Base-by-base conservation (phyloP, 305 asterid species). In the Fraxinus baroniana region DNA sequence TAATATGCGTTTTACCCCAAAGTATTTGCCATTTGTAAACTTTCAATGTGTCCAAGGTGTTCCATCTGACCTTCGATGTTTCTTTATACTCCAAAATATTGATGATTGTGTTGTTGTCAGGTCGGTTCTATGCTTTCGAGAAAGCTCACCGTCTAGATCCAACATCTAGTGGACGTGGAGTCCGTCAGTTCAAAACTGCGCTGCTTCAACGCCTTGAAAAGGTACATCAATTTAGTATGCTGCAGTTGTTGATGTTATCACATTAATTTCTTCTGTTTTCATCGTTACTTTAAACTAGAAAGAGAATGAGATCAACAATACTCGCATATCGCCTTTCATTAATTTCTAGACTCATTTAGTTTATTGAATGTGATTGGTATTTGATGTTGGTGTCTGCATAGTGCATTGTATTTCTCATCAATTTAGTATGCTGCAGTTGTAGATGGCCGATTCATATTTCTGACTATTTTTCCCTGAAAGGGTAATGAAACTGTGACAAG, bases 141-240 rank as follows among this genome's bases (percentile, higher is more conserved):
- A 96, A 94, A 89, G 98, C 99, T 78, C 99, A 96, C 79, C 90
- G 97, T 66, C 85, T 96, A 57, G 99, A 96, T 91, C 98, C 98
- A 83, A 93, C 94, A 79, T 96, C 99, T 79, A 94, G 98, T 83
- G 99, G 99, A 80, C 95, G 98, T 86, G 99, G 99, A 74, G 99
- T 96, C 88, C 99, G 99, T 52, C 99, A 96, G 81, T 96, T 96
- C 87, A 96, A 96, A 89, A 96, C 99, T 70, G 96, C 98, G 24
- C 97, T 96, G 85, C 99, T 96, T 84, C 99, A 92, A 86, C 98
- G 99, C 74, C 92, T 96, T 80, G 98, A 96, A 89, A 86, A 92
- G 91, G 99, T 93, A 91, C 57, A 39, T 73, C 36, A 64, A 82
- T 79, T 79, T 79, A 44, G 78, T 44, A 28, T 75, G 71, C 41